These are phyloP conservation scores for Phoma sp. DNA, from an alignment of 2,329 filamentous ascomycete species.

Conservation along the genomic window DNA sequence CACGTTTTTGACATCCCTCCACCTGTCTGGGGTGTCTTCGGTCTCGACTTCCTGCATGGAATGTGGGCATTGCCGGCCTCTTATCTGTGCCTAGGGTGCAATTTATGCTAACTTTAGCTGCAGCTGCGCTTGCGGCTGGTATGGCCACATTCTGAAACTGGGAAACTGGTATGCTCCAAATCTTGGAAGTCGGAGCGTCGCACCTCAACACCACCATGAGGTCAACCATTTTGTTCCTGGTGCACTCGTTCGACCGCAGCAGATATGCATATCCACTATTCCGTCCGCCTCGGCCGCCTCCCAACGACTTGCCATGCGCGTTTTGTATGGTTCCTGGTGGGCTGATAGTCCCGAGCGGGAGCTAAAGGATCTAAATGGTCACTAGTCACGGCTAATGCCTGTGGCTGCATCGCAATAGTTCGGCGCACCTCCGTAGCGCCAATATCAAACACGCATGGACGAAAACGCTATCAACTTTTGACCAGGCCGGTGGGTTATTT, in stretches of 20 bases:
- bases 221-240: not conserved
- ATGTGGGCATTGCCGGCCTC: not conserved
- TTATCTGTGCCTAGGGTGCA: slow-evolving; percentile 9
- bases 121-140: slow-evolving; percentile 11
- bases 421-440: slow-evolving; percentile 13
- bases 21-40: not conserved
- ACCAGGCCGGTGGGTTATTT: slow-evolving; percentile 8
- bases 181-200: not conserved
- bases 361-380: slow-evolving; percentile 9
- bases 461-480: slow-evolving; percentile 16
- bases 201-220: slow-evolving; percentile 1
- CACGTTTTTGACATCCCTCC: slow-evolving; percentile 2
- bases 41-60: slow-evolving; percentile 8
- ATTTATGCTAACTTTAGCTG: slow-evolving; percentile 8
- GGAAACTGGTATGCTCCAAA: slow-evolving; percentile 1
- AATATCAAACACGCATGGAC: slow-evolving; percentile 18
- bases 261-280: slow-evolving; percentile 7
- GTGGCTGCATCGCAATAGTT: slow-evolving; percentile 20
- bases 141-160: slow-evolving; percentile 4
- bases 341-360: slow-evolving; percentile 17
- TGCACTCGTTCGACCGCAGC: not conserved
- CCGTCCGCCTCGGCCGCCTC: slow-evolving; percentile 6
- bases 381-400: slow-evolving; percentile 13
- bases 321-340: slow-evolving; percentile 12
- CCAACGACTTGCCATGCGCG: not conserved